Percentiles rank a stretch among this genome's conserved stretches.
Evolutionary conservation across 768 basidiomycete species (phyloP).

Genomic region (Tulasnella sp.): DNA sequence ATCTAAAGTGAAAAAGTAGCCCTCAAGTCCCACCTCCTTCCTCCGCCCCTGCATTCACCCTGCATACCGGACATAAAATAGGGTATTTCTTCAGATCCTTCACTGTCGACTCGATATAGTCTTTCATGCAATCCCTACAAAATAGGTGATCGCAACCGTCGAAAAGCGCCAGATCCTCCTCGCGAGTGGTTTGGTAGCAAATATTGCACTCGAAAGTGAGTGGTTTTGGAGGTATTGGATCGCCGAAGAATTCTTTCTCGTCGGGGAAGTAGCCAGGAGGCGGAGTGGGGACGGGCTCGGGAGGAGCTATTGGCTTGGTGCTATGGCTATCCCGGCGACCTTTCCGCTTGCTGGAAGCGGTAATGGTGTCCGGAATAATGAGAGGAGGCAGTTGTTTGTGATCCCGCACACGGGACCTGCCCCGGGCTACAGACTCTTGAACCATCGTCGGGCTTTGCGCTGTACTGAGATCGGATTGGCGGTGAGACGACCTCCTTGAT

Average conservation of each 20-base stretch:
- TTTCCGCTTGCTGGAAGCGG: background rate
- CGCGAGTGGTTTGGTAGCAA: slow-evolving; percentile 51
- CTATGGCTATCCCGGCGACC: background rate
- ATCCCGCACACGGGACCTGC: background rate
- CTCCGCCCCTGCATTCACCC: slow-evolving; percentile 31
- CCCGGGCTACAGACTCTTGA: background rate
- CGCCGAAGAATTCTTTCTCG: background rate
- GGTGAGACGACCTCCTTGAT: background rate
- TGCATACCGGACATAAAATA: slow-evolving; percentile 59
- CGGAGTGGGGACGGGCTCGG: background rate
- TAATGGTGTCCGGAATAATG: background rate
- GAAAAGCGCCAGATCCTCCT: slow-evolving; percentile 46
- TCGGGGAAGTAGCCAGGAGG: background rate
- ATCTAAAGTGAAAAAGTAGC: slow-evolving; percentile 23
- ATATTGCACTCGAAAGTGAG: slow-evolving; percentile 51
- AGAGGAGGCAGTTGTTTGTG: background rate
- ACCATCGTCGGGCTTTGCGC: slow-evolving; percentile 2
- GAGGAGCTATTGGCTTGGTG: background rate
- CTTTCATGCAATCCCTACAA: slow-evolving; percentile 53
- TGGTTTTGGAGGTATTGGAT: background rate
- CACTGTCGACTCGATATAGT: slow-evolving; percentile 47
- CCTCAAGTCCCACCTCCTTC: slow-evolving; percentile 39
- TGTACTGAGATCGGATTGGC: background rate
- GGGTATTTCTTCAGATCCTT: slow-evolving; percentile 52
- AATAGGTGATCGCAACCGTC: slow-evolving; percentile 50